Evolutionary conservation across 2,329 filamentous ascomycete species (phyloP).

Genomic region (Colletotrichum sidae): DNA sequence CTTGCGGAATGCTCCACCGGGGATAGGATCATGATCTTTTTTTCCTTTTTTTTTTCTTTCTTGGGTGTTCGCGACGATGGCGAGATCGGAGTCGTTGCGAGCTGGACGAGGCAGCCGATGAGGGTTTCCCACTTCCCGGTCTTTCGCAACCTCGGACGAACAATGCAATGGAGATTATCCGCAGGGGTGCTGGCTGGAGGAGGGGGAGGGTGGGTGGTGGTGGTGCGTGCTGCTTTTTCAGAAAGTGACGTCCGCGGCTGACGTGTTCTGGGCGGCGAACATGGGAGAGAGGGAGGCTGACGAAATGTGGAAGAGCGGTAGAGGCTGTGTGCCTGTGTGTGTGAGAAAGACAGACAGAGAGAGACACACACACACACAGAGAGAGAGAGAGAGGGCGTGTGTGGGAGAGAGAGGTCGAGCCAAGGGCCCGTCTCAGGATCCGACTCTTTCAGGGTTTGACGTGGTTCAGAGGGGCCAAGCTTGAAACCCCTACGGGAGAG

Average conservation of each 20-base stretch:
- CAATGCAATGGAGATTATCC: constrained; percentile 9
- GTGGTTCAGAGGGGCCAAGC: too few species aligned
- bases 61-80: too few species aligned
- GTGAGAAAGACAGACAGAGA: neutral
- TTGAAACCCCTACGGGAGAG: too few species aligned
- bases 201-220: neutral
- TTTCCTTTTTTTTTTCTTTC: too few species aligned
- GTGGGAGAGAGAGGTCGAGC: neutral
- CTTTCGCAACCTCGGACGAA: constrained; percentile 13
- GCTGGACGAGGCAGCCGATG: neutral
- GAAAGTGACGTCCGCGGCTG: constrained; percentile 17
- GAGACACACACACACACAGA: neutral
- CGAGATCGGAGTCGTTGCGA: neutral
- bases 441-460: too few species aligned
- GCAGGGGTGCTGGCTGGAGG: too few species aligned
- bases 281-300: neutral
- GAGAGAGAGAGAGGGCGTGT: neutral
- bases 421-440: too few species aligned
- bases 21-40: too few species aligned
- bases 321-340: neutral
- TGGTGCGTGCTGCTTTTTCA: constrained; percentile 18
- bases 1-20: too few species aligned
- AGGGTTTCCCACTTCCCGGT: constrained; percentile 11
- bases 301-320: neutral
- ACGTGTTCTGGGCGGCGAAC: constrained; percentile 8